Evolutionary conservation across 192 early-diverging fungal species (phyloP).

Genomic region (Coemansia sp.): DNA sequence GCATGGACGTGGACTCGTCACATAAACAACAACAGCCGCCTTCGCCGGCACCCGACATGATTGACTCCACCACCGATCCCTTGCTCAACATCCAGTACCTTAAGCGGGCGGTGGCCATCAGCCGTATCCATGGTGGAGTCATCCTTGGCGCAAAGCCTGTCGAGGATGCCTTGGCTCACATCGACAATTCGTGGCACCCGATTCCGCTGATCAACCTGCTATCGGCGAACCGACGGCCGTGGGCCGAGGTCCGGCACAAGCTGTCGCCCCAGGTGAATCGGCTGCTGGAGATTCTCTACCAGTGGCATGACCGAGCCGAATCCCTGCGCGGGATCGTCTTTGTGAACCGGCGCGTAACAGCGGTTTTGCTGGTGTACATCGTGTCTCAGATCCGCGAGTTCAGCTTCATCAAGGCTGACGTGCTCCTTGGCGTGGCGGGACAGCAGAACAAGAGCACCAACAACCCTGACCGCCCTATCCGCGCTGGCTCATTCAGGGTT

Average conservation of each 20-base stretch:
- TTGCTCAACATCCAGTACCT: constrained; percentile 6
- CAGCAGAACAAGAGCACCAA: constrained; percentile 12
- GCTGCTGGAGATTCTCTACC: constrained; percentile 58
- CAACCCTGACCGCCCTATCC: constrained; percentile 28
- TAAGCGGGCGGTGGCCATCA: constrained; percentile 4
- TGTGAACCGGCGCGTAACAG: constrained; percentile 66
- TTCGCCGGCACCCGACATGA: neutral
- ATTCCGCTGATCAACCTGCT: constrained; percentile 8
- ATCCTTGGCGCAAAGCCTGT: neutral
- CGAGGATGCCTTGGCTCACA: too few relatives aligned
- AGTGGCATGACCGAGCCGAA: constrained; percentile 33
- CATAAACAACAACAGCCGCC: neutral
- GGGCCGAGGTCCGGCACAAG: constrained; percentile 6
- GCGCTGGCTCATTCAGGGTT: constrained; percentile 20
- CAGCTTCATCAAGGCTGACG: constrained; percentile 33
- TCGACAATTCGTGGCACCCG: too few relatives aligned
- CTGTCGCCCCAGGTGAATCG: constrained; percentile 67
- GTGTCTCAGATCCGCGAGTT: constrained; percentile 53
- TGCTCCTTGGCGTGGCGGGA: constrained; percentile 32
- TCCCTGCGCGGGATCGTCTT: constrained; percentile 90
- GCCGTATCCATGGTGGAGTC: constrained; percentile 8
- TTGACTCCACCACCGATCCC: neutral
- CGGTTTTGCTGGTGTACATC: constrained; percentile 51
- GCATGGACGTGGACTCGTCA: neutral
- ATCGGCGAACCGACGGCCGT: constrained; percentile 15